phyloP scores from a whole-genome alignment of 306 rosid genomes.

The Echinosophora koreensis region DNA sequence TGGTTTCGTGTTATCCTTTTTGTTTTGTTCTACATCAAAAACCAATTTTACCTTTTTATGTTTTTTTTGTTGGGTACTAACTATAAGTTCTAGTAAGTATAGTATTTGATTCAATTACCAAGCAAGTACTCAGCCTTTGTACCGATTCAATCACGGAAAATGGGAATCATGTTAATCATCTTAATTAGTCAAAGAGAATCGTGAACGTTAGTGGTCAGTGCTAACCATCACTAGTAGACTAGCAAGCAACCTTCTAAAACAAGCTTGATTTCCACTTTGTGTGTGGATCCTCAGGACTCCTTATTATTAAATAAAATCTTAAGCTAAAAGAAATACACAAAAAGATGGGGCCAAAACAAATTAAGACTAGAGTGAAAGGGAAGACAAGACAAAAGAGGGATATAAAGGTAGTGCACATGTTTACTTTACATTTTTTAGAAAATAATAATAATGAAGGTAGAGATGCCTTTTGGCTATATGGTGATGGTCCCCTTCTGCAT shows the following conservation, averaged over 20 bases:
- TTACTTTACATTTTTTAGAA: constrained; percentile 2
- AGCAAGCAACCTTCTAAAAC: constrained; percentile 42
- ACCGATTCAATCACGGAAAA: constrained; percentile 11
- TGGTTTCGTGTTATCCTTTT: neutral
- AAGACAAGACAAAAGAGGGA: constrained; percentile 45
- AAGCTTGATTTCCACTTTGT: constrained; percentile 48
- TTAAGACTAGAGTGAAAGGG: constrained; percentile 28
- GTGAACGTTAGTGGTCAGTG: constrained; percentile 12
- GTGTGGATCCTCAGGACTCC: constrained; percentile 28
- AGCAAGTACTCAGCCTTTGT: constrained; percentile 22
- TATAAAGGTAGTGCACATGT: constrained; percentile 37
- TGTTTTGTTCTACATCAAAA: neutral
- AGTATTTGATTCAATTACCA: neutral
- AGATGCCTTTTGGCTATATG: constrained; percentile 45
- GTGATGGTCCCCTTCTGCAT: constrained; percentile 48
- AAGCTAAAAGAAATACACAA: constrained; percentile 45
- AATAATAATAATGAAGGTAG: constrained; percentile 34
- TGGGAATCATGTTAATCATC: constrained; percentile 28
- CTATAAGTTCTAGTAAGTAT: neutral
- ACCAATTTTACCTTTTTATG: constrained; percentile 1
- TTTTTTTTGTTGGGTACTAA: neutral
- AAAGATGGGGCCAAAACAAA: constrained; percentile 36
- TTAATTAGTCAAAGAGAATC: constrained; percentile 39
- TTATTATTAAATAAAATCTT: constrained; percentile 16
- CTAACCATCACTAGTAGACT: constrained; percentile 28